Conservation (phyloP, 108 stramenopile genomes). For the Discostella pseudostelligera region DNA sequence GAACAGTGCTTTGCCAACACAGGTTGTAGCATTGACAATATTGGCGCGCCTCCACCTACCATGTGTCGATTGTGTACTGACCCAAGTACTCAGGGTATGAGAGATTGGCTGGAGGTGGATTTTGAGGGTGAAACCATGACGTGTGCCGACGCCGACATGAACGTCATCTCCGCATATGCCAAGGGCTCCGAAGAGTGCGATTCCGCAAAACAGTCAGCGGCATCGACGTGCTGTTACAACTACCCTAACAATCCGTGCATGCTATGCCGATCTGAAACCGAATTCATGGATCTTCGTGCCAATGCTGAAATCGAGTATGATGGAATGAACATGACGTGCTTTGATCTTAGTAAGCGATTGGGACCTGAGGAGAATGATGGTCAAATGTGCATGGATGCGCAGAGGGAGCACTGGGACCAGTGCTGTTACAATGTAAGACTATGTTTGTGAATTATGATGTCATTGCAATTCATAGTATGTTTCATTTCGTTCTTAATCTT, state of each 20-base stretch:
- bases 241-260: conserved; percentile 45
- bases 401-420: conserved; percentile 33
- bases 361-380: conserved; percentile 33
- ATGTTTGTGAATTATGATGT: not conserved
- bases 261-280: conserved; percentile 45
- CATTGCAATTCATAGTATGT: not conserved
- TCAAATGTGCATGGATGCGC: conserved; percentile 28
- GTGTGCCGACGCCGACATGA: conserved; percentile 45
- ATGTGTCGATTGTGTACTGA: conserved; percentile 49
- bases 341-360: conserved; percentile 35
- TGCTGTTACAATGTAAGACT: conserved; percentile 34
- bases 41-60: conserved; percentile 43
- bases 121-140: conserved; percentile 38
- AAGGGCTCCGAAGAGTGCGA: conserved; percentile 37
- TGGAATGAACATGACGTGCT: conserved; percentile 36
- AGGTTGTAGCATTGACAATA: conserved; percentile 44
- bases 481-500: not conserved
- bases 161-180: conserved; percentile 23
- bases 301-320: conserved; percentile 34
- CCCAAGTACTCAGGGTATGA: conserved; percentile 48
- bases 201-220: conserved; percentile 38
- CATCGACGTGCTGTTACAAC: conserved; percentile 36
- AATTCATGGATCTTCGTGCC: conserved; percentile 42
- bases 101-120: conserved; percentile 41
- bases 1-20: conserved; percentile 44